These are phyloP conservation scores for Penicillium canariense DNA, from an alignment of 495 filamentous ascomycete species.

Conservation along the genomic window DNA sequence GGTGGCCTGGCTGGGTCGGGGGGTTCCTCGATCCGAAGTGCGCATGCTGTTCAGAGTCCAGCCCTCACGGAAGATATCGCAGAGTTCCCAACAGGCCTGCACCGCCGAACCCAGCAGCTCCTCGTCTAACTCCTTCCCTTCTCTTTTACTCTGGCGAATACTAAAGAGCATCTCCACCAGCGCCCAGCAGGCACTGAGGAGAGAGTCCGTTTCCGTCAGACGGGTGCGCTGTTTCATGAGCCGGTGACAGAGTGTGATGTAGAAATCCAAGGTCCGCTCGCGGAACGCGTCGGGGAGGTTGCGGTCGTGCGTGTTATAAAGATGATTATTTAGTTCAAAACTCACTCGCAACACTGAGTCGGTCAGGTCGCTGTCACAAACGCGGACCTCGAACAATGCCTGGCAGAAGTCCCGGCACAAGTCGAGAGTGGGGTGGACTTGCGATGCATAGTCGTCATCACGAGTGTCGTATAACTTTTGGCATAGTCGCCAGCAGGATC, in stretches of 20 bases:
- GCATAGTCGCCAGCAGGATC: conserved; percentile 87
- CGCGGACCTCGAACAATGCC: conserved; percentile 78
- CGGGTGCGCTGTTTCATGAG: conserved; percentile 88
- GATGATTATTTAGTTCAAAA: conserved; percentile 92
- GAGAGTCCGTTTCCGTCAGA: conserved; percentile 71
- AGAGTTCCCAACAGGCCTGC: conserved; percentile 92
- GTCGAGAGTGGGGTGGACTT: conserved; percentile 75
- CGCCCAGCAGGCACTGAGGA: conserved; percentile 85
- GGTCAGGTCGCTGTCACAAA: conserved; percentile 67
- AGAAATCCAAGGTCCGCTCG: conserved; percentile 88
- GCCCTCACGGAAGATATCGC: conserved; percentile 88
- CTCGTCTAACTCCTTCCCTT: conserved; percentile 71
- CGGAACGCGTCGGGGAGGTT: conserved; percentile 83
- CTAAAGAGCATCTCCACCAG: conserved; percentile 93
- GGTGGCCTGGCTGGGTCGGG: conserved; percentile 72
- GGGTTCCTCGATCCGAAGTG: conserved; percentile 82
- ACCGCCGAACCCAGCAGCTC: conserved; percentile 82
- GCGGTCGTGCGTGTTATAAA: conserved; percentile 88
- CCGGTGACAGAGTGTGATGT: conserved; percentile 87
- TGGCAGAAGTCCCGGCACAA: conserved; percentile 91
- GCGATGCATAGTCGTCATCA: conserved; percentile 67
- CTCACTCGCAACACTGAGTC: conserved; percentile 88
- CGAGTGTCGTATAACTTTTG: conserved; percentile 80
- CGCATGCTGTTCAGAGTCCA: conserved; percentile 88
- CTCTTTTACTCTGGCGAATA: conserved; percentile 76